Evolutionary conservation across 345 rosid genomes (phyloP), one percentile per base, ranked within the genome.

Genomic region (Bruguiera sexangula): DNA sequence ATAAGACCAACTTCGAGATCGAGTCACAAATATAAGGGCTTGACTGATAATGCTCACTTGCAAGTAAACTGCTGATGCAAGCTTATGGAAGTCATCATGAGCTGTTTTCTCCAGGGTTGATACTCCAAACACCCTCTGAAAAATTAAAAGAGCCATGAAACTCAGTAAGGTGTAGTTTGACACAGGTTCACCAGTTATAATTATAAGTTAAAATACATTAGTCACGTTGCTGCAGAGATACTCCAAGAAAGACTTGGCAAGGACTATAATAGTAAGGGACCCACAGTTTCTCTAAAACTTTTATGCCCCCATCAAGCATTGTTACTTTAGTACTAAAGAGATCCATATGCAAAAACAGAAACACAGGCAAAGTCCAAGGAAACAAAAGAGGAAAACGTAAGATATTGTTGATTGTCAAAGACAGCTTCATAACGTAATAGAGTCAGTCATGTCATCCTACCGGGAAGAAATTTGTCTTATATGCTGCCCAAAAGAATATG

Each of bases 41-140:
- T 92, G 99, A 79, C 99, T 95, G 78, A 92, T 83, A 31, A 78
- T 95, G 84, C 99, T 95, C 66, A 95, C 98, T 92, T 95, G 99
- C 72, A 95, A 73, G 86, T 95, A 95, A 48, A 95, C 75, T 39
- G 98, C 99, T 22, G 98, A 89, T 73, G 99, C 99, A 72, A 92
- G 98, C 85, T 95, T 95, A 59, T 89, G 80, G 81, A 83, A 78
- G 82, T 92, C 99, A 73, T 95, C 94, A 70, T 89, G 94, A 59
- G 96, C 94, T 13, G 92, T 84, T 82, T 92, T 85, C 85, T 95
- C 94, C 58, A 95, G 87, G 48, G 96, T 88, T 3, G 96, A 10
- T 66, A 95, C 99, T 56, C 98, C 91, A 48, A 95, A 95, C 31
- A 75, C 65, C 71, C 94, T 78, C 97, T 95, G 85, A 46, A 63